phyloP scores from a whole-genome alignment of 2,329 filamentous ascomycete species.

The Arthrobotrys sinensis region DNA sequence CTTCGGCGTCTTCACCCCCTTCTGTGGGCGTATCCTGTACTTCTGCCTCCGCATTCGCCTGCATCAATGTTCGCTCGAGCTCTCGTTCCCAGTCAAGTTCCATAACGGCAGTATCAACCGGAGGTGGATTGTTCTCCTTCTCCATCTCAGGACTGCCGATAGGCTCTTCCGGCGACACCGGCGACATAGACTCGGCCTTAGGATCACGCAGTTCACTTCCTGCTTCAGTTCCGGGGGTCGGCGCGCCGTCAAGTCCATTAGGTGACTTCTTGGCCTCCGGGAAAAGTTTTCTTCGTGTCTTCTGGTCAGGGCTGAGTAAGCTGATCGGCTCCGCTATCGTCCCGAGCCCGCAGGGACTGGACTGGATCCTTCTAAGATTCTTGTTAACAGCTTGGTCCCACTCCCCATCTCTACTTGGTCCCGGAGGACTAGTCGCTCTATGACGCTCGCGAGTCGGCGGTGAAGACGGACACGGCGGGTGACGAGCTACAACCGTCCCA shows the following conservation, averaged over 20 bases:
- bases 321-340: constrained; percentile 53
- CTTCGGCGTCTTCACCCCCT: constrained; percentile 13
- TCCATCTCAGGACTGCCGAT: constrained; percentile 65
- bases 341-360: constrained; percentile 71
- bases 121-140: constrained; percentile 67
- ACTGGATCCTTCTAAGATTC: constrained; percentile 74
- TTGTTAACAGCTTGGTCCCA: constrained; percentile 69
- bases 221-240: constrained; percentile 44
- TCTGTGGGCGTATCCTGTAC: constrained; percentile 38
- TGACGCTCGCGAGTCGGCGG: constrained; percentile 54
- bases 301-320: constrained; percentile 55
- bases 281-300: constrained; percentile 57
- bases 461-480: constrained; percentile 53
- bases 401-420: constrained; percentile 56
- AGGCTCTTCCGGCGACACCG: constrained; percentile 62
- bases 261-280: constrained; percentile 49
- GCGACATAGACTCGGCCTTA: constrained; percentile 69
- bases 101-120: constrained; percentile 69
- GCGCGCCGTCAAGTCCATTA: constrained; percentile 44
- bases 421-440: constrained; percentile 61
- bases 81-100: constrained; percentile 70
- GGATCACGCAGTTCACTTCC: constrained; percentile 63
- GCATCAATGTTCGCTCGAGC: constrained; percentile 72
- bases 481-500: constrained; percentile 13
- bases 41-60: constrained; percentile 70